phyloP scores from a whole-genome alignment of 1,284 basidiomycete genomes.

The Hymenochaete sp. region DNA sequence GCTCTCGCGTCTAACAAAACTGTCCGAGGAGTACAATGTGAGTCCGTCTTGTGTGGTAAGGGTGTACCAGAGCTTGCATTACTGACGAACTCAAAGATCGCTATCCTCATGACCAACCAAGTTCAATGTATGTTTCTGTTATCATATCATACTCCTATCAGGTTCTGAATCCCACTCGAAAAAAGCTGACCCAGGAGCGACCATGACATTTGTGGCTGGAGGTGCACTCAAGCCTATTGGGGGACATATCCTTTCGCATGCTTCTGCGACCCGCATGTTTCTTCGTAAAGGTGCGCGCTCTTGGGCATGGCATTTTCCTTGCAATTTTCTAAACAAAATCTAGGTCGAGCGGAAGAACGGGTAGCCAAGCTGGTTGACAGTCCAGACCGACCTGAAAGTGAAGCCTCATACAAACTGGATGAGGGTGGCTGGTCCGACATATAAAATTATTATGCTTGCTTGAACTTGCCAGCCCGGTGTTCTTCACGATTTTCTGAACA shows the following conservation, averaged over 20 bases:
- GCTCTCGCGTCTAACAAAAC: slow-evolving; percentile 81
- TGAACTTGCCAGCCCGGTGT: background rate
- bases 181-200: slow-evolving; percentile 84
- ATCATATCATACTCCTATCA: slow-evolving; percentile 1
- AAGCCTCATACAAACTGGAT: slow-evolving; percentile 85
- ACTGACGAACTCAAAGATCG: slow-evolving; percentile 47
- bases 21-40: slow-evolving; percentile 87
- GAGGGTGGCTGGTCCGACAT: slow-evolving; percentile 81
- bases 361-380: slow-evolving; percentile 94
- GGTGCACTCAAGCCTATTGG: slow-evolving; percentile 82
- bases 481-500: background rate
- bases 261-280: slow-evolving; percentile 76
- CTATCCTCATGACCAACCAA: slow-evolving; percentile 85
- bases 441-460: slow-evolving; percentile 25
- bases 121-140: slow-evolving; percentile 57
- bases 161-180: slow-evolving; percentile 19
- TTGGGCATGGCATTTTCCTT: background rate
- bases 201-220: slow-evolving; percentile 89
- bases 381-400: slow-evolving; percentile 85
- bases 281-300: slow-evolving; percentile 67
- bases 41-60: slow-evolving; percentile 15
- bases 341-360: slow-evolving; percentile 87
- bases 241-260: slow-evolving; percentile 81
- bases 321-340: slow-evolving; percentile 5
- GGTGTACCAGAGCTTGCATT: background rate